Conservation (phyloP, 768 basidiomycete genomes). For the Termitomyces sp. region DNA sequence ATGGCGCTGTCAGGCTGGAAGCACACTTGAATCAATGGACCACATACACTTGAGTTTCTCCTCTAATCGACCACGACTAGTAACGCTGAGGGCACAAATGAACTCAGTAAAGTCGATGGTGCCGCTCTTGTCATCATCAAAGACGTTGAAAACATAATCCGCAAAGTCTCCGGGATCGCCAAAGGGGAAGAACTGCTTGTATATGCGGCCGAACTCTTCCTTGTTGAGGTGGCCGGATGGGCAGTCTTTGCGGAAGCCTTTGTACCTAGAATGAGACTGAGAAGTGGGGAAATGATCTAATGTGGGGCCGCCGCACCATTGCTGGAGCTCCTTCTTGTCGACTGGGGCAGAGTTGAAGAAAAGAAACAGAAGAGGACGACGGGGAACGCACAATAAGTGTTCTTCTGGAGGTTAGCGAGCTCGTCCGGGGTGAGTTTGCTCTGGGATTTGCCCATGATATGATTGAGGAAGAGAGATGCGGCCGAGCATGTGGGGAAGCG, state of each 20-base stretch:
- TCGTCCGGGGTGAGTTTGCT: constrained; percentile 93
- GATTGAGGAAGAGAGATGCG: constrained; percentile 13
- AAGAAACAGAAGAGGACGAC: constrained; percentile 8
- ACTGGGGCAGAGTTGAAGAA: constrained; percentile 40
- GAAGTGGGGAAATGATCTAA: constrained; percentile 1
- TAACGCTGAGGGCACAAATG: constrained; percentile 95
- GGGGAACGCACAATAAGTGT: constrained; percentile 81
- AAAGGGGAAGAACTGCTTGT: constrained; percentile 99
- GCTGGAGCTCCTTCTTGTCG: constrained; percentile 95
- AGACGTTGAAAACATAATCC: constrained; percentile 98
- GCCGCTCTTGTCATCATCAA: constrained; percentile 91
- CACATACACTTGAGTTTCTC: constrained; percentile 96
- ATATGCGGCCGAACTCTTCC: constrained; percentile 93
- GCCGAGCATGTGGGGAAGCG: constrained; percentile 9
- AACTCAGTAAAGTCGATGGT: constrained; percentile 99
- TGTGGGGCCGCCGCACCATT: constrained; percentile 53
- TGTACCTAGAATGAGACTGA: constrained; percentile 65
- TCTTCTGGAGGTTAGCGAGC: constrained; percentile 92
- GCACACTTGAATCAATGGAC: constrained; percentile 5
- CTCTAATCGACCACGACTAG: constrained; percentile 87
- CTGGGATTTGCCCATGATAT: constrained; percentile 94
- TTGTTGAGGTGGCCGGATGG: constrained; percentile 96
- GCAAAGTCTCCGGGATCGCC: constrained; percentile 97
- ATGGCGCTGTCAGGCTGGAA: constrained; percentile 15
- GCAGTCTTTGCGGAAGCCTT: constrained; percentile 98